phyloP scores from a whole-genome alignment of 1,284 basidiomycete genomes.

The Ceratobasidium theobromae region DNA sequence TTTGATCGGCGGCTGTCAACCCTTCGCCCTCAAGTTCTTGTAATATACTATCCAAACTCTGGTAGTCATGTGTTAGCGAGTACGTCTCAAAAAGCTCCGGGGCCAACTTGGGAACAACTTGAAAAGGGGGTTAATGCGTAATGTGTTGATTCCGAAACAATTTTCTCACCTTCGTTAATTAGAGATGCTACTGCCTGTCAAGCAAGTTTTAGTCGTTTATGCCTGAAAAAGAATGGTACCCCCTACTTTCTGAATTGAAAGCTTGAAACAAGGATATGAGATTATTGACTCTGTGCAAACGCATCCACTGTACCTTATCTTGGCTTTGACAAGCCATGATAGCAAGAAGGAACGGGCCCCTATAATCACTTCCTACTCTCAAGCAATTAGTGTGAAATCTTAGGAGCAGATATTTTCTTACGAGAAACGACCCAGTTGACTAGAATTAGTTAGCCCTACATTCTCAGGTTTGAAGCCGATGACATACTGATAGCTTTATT shows the following conservation, averaged over 20 bases:
- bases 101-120: slow-evolving; percentile 20
- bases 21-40: slow-evolving; percentile 50
- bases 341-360: slow-evolving; percentile 40
- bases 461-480: not conserved
- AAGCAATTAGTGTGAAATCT: slow-evolving; percentile 39
- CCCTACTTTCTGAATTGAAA: slow-evolving; percentile 87
- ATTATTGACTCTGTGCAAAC: not conserved
- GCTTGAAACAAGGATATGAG: slow-evolving; percentile 49
- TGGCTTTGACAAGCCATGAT: slow-evolving; percentile 86
- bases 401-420: slow-evolving; percentile 53
- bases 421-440: slow-evolving; percentile 18
- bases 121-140: not conserved
- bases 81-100: slow-evolving; percentile 18
- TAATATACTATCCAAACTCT: slow-evolving; percentile 50
- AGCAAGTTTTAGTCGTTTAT: not conserved
- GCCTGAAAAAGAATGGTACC: not conserved
- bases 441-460: not conserved
- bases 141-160: slow-evolving; percentile 50
- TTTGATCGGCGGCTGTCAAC: slow-evolving; percentile 51
- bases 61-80: slow-evolving; percentile 6
- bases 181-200: not conserved
- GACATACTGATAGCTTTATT: slow-evolving; percentile 68
- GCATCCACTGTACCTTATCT: slow-evolving; percentile 65
- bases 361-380: slow-evolving; percentile 20
- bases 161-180: slow-evolving; percentile 60